Conservation (phyloP, 2,329 filamentous ascomycete genomes). For the Cladosporium sp. region DNA sequence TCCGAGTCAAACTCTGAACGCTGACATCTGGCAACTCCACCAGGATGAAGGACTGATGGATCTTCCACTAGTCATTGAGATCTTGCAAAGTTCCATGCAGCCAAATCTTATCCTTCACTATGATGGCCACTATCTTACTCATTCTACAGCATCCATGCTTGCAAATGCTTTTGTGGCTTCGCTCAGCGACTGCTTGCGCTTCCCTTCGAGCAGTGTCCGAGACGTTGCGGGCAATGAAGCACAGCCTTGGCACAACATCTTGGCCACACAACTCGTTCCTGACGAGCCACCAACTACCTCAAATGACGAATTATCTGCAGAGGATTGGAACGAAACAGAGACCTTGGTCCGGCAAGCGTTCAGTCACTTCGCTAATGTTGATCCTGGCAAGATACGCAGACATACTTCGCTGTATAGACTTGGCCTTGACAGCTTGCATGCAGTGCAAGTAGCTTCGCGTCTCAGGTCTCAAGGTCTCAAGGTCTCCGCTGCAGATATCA, state of each 20-base stretch:
- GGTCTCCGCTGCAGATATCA: conserved; percentile 71
- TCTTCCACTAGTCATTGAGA: conserved; percentile 74
- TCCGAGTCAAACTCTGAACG: conserved; percentile 48
- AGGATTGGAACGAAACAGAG: conserved; percentile 57
- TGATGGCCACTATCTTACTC: conserved; percentile 64
- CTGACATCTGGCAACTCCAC: conserved; percentile 52
- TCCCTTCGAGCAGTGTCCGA: conserved; percentile 31
- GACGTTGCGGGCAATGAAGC: neutral
- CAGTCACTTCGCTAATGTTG: conserved; percentile 58
- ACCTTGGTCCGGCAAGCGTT: conserved; percentile 58
- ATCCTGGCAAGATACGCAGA: conserved; percentile 54
- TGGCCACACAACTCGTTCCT: neutral
- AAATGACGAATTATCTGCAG: neutral
- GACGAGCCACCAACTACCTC: neutral
- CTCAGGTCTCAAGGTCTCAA: conserved; percentile 62
- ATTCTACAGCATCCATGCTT: conserved; percentile 26
- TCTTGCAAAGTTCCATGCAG: conserved; percentile 59
- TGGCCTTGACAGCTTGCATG: conserved; percentile 90
- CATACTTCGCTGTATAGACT: conserved; percentile 79
- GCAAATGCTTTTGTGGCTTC: conserved; percentile 35
- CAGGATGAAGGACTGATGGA: conserved; percentile 66
- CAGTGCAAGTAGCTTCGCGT: conserved; percentile 71
- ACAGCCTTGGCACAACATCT: neutral
- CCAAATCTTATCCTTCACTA: conserved; percentile 55
- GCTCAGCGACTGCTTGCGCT: conserved; percentile 32